Evolutionary conservation across 495 filamentous ascomycete genomes (phyloP).

Genomic region (Penicillium maclennaniae): DNA sequence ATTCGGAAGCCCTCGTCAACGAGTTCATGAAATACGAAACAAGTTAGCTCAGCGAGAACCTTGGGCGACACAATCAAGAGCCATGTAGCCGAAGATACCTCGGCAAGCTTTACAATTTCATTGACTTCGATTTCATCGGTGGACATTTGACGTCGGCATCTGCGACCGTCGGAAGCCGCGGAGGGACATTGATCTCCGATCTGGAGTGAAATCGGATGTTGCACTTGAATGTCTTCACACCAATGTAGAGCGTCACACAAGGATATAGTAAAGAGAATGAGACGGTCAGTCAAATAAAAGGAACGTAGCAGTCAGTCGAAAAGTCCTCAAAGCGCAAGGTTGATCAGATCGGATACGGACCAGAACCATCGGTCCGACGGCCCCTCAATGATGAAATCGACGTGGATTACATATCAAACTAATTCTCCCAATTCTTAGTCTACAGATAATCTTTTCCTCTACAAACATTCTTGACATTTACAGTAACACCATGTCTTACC

Average conservation of each 20-base stretch:
- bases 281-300: background rate
- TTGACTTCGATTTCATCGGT: background rate
- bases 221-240: background rate
- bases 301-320: background rate
- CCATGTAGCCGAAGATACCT: background rate
- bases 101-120: background rate
- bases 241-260: background rate
- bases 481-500: constrained; percentile 33
- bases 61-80: background rate
- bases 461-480: background rate
- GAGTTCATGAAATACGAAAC: background rate
- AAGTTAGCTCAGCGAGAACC: background rate
- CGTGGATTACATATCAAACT: constrained; percentile 2
- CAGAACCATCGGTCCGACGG: constrained; percentile 13
- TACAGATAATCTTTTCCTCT: background rate
- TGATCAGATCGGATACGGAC: constrained; percentile 26
- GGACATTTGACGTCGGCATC: background rate
- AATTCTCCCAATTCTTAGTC: background rate
- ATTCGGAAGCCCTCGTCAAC: background rate
- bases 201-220: background rate
- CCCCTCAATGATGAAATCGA: constrained; percentile 14
- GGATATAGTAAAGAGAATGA: background rate
- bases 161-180: constrained; percentile 4
- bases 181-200: background rate
- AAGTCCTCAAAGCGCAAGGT: background rate